A percentile compares a stretch with the other conserved stretches of the same genome.
Conservation (phyloP, 495 filamentous ascomycete species). For the Aspergillus hancockii region DNA sequence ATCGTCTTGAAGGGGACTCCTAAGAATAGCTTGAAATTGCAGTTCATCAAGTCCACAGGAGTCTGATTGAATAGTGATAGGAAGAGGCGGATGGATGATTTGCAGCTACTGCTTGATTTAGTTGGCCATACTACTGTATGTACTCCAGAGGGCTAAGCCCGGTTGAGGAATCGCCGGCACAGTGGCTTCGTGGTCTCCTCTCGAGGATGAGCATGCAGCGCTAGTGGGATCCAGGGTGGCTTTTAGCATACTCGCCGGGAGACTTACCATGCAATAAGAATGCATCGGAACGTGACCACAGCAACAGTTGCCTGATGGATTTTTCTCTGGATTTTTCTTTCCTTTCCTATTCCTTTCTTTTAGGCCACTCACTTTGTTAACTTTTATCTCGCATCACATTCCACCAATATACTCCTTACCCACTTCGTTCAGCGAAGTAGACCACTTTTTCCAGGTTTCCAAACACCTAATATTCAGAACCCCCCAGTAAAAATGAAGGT, state of each 20-base stretch:
- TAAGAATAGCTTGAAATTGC: neutral
- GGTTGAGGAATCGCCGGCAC: neutral
- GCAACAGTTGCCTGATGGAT: conserved; percentile 4
- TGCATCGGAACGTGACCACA: conserved; percentile 2
- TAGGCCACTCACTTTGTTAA: neutral
- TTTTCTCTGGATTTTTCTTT: neutral
- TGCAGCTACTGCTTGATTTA: conserved; percentile 6
- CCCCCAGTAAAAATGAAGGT: neutral
- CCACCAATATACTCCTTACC: neutral
- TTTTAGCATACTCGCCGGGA: neutral
- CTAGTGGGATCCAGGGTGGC: neutral
- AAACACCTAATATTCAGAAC: conserved; percentile 1
- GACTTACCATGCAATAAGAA: conserved; percentile 5
- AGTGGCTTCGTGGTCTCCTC: neutral
- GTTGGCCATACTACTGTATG: neutral
- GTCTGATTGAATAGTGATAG: neutral
- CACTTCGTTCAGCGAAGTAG: neutral
- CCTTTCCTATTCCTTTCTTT: neutral
- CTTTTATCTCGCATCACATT: neutral
- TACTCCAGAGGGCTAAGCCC: neutral
- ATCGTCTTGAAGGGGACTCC: neutral
- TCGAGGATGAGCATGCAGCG: neutral
- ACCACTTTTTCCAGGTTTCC: neutral
- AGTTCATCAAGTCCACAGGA: neutral
- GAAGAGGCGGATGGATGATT: neutral